phyloP scores from a whole-genome alignment of 2,329 filamentous ascomycete genomes.

The Sarocladium oryzae region DNA sequence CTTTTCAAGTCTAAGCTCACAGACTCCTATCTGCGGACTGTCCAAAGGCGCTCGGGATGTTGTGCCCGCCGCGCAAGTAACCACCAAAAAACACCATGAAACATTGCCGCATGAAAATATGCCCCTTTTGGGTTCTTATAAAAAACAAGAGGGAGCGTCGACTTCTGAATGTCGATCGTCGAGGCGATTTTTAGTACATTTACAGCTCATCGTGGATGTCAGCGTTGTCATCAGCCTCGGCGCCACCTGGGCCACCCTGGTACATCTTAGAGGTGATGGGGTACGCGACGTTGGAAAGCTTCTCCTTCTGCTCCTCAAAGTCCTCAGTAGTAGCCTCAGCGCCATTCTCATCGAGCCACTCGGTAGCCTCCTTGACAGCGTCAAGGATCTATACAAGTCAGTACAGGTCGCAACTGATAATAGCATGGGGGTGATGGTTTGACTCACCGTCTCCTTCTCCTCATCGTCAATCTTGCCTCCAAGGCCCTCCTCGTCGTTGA shows the following conservation, averaged over 20 bases:
- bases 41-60: background rate
- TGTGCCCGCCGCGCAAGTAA: background rate
- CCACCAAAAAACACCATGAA: constrained; percentile 12
- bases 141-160: constrained; percentile 10
- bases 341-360: constrained; percentile 96
- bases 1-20: constrained; percentile 1
- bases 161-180: constrained; percentile 1
- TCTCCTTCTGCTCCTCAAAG: constrained; percentile 99
- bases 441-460: constrained; percentile 89
- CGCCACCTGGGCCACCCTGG: constrained; percentile 55
- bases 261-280: constrained; percentile 99
- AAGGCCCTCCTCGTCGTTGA: constrained; percentile 92
- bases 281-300: constrained; percentile 92
- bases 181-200: constrained; percentile 31
- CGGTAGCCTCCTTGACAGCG: constrained; percentile 86
- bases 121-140: constrained; percentile 11
- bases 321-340: constrained; percentile 81
- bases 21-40: constrained; percentile 4
- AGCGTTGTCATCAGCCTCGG: constrained; percentile 64
- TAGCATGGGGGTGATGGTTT: constrained; percentile 10
- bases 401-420: constrained; percentile 16
- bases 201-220: constrained; percentile 75
- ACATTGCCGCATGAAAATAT: constrained; percentile 11
- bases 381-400: constrained; percentile 64
- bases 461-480: constrained; percentile 98